Evolutionary conservation across 148 eudicot species (phyloP), one percentile per base, ranked within the genome.

Genomic region (Heliosperma pusillum): DNA sequence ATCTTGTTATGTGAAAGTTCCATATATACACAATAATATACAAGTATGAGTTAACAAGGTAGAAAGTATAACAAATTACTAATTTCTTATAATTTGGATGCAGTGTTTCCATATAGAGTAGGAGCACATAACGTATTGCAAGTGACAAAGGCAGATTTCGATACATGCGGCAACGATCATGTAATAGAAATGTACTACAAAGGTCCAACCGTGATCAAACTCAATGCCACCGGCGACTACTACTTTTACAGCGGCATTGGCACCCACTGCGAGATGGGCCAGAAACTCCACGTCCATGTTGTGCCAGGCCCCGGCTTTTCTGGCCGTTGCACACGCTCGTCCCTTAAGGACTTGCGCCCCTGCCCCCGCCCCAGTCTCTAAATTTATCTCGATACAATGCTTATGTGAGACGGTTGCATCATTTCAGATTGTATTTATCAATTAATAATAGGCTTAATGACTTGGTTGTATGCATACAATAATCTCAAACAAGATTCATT

Each of bases 181-280:
- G 74, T 83, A 11, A 44, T 85, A 10, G 10, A 69, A 21, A 66
- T 57, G 12, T 85, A 25, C 33, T 61, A 59, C 53, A 33, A 20
- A 10, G 91, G 89, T 36, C 89, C 91, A 4, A 74, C 84, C 55
- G 68, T 80, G 2, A 0, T 88, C 24, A 57, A 78, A 26, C 83
- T 86, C 61, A 80, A 76, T 17, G 0, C 22, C 67, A 83, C 81
- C 10, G 91, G 91, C 0, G 89, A 86, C 58, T 81, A 85, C 72
- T 88, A 81, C 80, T 88, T 79, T 72, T 88, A 86, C 74, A 86
- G 89, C 20, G 74, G 76, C 60, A 67, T 88, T 10, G 91, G 91
- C n/a, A 80, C 69, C n/a, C 91, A 88, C 40, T 88, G 91, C 56
- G 86, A 85, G 57, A 42, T 74, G 10, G 91, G 91, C 25, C 85